Evolutionary conservation across 78 protist genomes (phyloP).

Genomic region (Dictyostelium purpureum): DNA sequence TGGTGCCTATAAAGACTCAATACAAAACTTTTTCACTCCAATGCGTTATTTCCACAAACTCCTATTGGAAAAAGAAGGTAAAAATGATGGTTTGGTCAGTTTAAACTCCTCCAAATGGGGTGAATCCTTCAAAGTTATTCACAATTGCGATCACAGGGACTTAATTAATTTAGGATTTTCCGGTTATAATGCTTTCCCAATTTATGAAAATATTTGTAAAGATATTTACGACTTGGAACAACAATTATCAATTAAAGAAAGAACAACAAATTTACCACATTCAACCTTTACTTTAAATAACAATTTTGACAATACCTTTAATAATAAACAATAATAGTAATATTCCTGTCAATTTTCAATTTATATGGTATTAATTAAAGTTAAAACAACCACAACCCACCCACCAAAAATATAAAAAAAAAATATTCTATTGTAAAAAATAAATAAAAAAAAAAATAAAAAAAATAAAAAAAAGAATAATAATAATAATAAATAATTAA

Average conservation of each 20-base stretch:
- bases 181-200: slow-evolving; percentile 31
- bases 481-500: too few species aligned
- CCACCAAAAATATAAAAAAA: too few species aligned
- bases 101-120: slow-evolving; percentile 31
- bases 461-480: too few species aligned
- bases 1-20: slow-evolving; percentile 32
- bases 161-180: slow-evolving; percentile 34
- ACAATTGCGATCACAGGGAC: slow-evolving; percentile 54
- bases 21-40: not conserved
- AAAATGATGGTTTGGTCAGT: slow-evolving; percentile 56
- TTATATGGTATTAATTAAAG: too few species aligned
- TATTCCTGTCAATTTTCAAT: too few species aligned
- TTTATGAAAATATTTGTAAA: not conserved
- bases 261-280: not conserved
- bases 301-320: not conserved
- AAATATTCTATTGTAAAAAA: too few species aligned
- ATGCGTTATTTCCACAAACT: slow-evolving; percentile 9
- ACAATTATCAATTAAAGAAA: not conserved
- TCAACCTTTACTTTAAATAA: not conserved
- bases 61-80: slow-evolving; percentile 25
- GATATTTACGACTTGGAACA: not conserved
- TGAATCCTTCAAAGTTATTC: not conserved
- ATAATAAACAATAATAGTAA: not conserved
- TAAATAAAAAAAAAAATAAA: too few species aligned
- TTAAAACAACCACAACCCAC: too few species aligned